Evolutionary conservation across 2,329 filamentous ascomycete species (phyloP).

Genomic region (Rhinocladiella similis): DNA sequence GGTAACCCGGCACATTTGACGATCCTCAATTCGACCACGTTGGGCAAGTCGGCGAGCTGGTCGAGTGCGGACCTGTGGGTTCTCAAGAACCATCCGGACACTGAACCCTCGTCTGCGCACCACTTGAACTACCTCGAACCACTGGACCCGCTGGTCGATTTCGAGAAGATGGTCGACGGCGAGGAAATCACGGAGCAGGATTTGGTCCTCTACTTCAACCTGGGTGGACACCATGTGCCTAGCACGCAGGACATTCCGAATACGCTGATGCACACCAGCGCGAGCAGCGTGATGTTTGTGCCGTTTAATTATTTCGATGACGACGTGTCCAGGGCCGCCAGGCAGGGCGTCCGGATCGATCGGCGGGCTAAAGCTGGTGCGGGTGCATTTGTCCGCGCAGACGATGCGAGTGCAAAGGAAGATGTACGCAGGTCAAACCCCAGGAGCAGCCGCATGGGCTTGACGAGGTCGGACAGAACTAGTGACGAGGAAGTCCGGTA

Average conservation of each 20-base stretch:
- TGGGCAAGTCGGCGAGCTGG: constrained; percentile 22
- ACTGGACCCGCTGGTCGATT: constrained; percentile 16
- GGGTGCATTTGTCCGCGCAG: too few relatives aligned
- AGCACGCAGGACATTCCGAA: constrained; percentile 41
- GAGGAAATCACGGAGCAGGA: constrained; percentile 28
- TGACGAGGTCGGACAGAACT: too few relatives aligned
- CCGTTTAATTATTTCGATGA: constrained; percentile 26
- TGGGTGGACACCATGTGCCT: constrained; percentile 55
- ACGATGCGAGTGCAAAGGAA: constrained; percentile 1
- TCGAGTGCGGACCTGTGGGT: constrained; percentile 20
- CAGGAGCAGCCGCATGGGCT: background rate
- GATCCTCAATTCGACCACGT: constrained; percentile 21
- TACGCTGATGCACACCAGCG: constrained; percentile 32
- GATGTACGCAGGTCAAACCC: constrained; percentile 4
- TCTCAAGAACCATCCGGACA: constrained; percentile 17
- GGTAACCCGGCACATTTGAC: constrained; percentile 28
- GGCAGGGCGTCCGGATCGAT: constrained; percentile 21
- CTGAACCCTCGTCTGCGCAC: constrained; percentile 17
- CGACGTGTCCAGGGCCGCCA: constrained; percentile 8
- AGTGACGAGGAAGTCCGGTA: constrained; percentile 4
- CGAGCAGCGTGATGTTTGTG: constrained; percentile 23
- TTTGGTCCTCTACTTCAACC: constrained; percentile 52
- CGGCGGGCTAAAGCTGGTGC: background rate
- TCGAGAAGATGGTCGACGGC: constrained; percentile 17
- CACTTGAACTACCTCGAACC: constrained; percentile 20